phyloP scores from a whole-genome alignment of 164 flowering plant genomes.

The Nymphaea thermarum region DNA sequence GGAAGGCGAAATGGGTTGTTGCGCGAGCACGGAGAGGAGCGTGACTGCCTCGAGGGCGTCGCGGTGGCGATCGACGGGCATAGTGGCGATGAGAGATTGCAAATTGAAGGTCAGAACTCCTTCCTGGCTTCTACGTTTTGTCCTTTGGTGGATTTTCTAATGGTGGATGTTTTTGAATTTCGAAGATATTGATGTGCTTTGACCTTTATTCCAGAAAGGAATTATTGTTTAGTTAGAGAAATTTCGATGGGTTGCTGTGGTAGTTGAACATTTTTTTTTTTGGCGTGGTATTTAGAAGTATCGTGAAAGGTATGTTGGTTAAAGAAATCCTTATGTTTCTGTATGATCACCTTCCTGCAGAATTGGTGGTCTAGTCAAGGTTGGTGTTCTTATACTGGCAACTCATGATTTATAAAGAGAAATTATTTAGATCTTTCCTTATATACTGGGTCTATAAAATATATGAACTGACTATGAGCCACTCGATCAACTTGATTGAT shows the following conservation, averaged over 20 bases:
- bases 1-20: slow-evolving; percentile 50
- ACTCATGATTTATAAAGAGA: too few relatives aligned
- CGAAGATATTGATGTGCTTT: not conserved
- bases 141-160: not conserved
- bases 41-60: slow-evolving; percentile 40
- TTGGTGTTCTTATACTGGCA: too few relatives aligned
- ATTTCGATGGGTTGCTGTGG: not conserved
- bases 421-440: too few relatives aligned
- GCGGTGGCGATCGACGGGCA: slow-evolving; percentile 92
- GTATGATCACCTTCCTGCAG: too few relatives aligned
- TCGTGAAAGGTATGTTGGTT: too few relatives aligned
- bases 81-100: slow-evolving; percentile 73
- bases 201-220: not conserved
- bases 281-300: too few relatives aligned
- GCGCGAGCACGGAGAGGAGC: slow-evolving; percentile 40
- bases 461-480: too few relatives aligned
- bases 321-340: too few relatives aligned
- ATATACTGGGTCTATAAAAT: too few relatives aligned
- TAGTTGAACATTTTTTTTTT: too few relatives aligned
- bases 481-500: too few relatives aligned
- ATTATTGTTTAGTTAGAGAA: not conserved
- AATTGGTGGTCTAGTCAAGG: too few relatives aligned
- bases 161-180: not conserved
- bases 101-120: slow-evolving; percentile 55
- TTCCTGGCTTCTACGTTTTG: not conserved